These are phyloP conservation scores for Xylaria sp. DNA, from an alignment of 2,329 filamentous ascomycete genomes.

Conservation along the genomic window DNA sequence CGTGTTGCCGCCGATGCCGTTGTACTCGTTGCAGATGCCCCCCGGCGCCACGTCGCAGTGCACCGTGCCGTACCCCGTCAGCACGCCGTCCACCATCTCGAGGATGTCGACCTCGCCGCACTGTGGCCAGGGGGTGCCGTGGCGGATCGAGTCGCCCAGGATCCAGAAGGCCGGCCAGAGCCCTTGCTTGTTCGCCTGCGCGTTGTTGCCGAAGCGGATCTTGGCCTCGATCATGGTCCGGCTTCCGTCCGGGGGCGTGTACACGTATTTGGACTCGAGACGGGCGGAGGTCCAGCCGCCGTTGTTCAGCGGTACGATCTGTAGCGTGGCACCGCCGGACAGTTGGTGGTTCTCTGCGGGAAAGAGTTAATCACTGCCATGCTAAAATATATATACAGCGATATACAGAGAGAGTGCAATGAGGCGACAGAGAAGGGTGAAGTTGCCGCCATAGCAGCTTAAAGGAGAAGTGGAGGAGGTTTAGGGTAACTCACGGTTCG, in stretches of 20 bases:
- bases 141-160: slow-evolving; percentile 59
- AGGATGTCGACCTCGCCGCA: slow-evolving; percentile 65
- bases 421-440: background rate
- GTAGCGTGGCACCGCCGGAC: slow-evolving; percentile 62
- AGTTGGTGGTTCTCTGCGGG: slow-evolving; percentile 58
- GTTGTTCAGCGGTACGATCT: slow-evolving; percentile 60
- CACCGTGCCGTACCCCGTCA: slow-evolving; percentile 59
- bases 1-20: slow-evolving; percentile 53
- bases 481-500: slow-evolving; percentile 42
- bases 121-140: slow-evolving; percentile 59
- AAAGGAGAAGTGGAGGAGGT: background rate
- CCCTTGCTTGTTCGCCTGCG: slow-evolving; percentile 56
- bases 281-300: slow-evolving; percentile 62
- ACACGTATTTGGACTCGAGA: slow-evolving; percentile 60
- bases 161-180: slow-evolving; percentile 67
- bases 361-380: background rate
- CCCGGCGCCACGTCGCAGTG: slow-evolving; percentile 60
- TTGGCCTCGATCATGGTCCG: slow-evolving; percentile 57
- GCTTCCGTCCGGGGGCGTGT: slow-evolving; percentile 56
- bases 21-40: slow-evolving; percentile 61
- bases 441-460: background rate
- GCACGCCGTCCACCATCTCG: slow-evolving; percentile 60
- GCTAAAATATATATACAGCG: background rate
- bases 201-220: slow-evolving; percentile 58
- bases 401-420: background rate